phyloP scores from a whole-genome alignment of 2,329 filamentous ascomycete genomes.

The Penicillium sp. region DNA sequence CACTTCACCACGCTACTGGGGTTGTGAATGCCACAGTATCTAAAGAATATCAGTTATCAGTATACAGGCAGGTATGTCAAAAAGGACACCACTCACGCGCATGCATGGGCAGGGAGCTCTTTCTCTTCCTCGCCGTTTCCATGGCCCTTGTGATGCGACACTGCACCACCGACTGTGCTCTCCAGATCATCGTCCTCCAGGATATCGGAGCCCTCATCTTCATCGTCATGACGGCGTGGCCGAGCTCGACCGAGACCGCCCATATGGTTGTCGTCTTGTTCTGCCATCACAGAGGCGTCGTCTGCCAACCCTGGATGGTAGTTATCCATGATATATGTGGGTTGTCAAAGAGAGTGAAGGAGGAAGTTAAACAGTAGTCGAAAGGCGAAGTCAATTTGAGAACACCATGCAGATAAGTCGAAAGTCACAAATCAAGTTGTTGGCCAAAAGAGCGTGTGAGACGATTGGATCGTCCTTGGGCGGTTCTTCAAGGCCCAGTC shows the following conservation, averaged over 20 bases:
- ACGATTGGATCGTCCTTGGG: constrained; percentile 31
- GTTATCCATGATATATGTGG: constrained; percentile 85
- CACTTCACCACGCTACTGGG: constrained; percentile 96
- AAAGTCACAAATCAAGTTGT: constrained; percentile 12
- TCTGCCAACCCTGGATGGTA: constrained; percentile 40
- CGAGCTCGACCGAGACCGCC: constrained; percentile 68
- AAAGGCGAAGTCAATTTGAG: constrained; percentile 11
- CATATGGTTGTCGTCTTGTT: constrained; percentile 66
- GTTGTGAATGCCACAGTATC: constrained; percentile 97
- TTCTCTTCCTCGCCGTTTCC: constrained; percentile 75
- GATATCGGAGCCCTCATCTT: constrained; percentile 83
- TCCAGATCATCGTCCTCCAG: constrained; percentile 81
- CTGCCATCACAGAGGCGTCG: constrained; percentile 48
- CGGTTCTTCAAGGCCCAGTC: constrained; percentile 21
- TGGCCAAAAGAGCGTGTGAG: constrained; percentile 34
- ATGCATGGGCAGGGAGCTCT: constrained; percentile 90
- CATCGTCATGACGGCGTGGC: constrained; percentile 77
- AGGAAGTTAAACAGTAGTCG: constrained; percentile 6
- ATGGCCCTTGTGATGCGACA: constrained; percentile 68
- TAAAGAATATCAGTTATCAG: constrained; percentile 43
- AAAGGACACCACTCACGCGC: constrained; percentile 69
- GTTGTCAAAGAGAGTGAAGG: constrained; percentile 76
- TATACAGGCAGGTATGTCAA: constrained; percentile 19
- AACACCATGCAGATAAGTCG: constrained; percentile 8
- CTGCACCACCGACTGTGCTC: constrained; percentile 77